A percentile compares a stretch with the other conserved stretches of the same genome.
Conservation (phyloP, 805 yeast genomes). For the Saccharomyces mikatae region DNA sequence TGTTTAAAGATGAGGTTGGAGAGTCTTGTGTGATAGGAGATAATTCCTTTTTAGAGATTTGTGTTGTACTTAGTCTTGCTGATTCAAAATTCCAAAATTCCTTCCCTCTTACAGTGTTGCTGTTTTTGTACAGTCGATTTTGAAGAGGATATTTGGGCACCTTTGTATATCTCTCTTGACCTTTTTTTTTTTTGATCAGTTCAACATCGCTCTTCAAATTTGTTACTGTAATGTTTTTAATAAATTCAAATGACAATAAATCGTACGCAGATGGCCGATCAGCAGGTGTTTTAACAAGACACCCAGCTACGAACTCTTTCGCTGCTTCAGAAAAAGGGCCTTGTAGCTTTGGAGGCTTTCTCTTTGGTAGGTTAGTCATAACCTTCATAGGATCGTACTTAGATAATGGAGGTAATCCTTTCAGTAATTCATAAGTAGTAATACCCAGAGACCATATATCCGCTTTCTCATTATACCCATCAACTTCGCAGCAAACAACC, state of each 20-base stretch:
- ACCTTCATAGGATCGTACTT: slow-evolving; percentile 72
- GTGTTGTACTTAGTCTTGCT: neutral
- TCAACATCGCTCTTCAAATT: slow-evolving; percentile 36
- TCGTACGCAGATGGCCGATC: slow-evolving; percentile 54
- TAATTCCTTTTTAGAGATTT: neutral
- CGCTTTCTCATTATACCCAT: slow-evolving; percentile 75
- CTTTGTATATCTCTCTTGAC: slow-evolving; percentile 14
- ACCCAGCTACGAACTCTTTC: slow-evolving; percentile 51
- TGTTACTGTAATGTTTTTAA: slow-evolving; percentile 33
- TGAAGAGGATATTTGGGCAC: slow-evolving; percentile 35
- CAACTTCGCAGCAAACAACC: slow-evolving; percentile 43
- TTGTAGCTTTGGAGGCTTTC: slow-evolving; percentile 25
- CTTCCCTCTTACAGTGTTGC: slow-evolving; percentile 8
- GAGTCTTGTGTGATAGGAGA: slow-evolving; percentile 4
- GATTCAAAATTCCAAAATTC: slow-evolving; percentile 11
- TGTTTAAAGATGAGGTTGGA: slow-evolving; percentile 12
- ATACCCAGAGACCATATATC: slow-evolving; percentile 97
- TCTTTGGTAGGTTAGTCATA: slow-evolving; percentile 39
- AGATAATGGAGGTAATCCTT: slow-evolving; percentile 75
- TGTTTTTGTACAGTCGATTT: slow-evolving; percentile 21
- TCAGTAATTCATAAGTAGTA: slow-evolving; percentile 75
- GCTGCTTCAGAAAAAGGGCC: slow-evolving; percentile 29
- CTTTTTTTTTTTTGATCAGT: slow-evolving; percentile 29
- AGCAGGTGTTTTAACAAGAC: slow-evolving; percentile 60
- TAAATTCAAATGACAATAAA: slow-evolving; percentile 48